These are phyloP conservation scores for Croton laevigatus DNA, from an alignment of 441 rosid species.

Conservation along the genomic window DNA sequence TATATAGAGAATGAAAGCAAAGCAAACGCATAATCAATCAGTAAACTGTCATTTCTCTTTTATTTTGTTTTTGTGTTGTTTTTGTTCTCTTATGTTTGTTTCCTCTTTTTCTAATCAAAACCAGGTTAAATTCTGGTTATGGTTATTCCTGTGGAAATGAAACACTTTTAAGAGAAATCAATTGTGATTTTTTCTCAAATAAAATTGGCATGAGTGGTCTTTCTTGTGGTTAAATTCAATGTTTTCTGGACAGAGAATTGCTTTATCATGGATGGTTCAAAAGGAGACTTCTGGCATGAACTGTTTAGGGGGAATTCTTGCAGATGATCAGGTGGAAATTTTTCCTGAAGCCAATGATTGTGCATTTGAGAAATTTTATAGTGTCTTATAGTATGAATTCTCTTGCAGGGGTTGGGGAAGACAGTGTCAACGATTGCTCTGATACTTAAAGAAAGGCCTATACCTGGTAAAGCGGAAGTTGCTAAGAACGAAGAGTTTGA, in stretches of 20 bases:
- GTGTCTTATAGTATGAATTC: conserved; percentile 10
- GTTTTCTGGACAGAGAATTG: conserved; percentile 71
- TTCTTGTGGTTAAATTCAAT: background rate
- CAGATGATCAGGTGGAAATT: conserved; percentile 99
- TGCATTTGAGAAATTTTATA: background rate
- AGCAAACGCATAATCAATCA: no score
- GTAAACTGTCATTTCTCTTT: no score
- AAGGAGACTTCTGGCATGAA: conserved; percentile 66
- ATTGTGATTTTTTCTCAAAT: no score
- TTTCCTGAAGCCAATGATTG: conserved; percentile 20
- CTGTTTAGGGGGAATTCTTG: conserved; percentile 97
- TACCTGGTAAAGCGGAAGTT: conserved; percentile 39
- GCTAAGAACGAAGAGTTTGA: conserved; percentile 48
- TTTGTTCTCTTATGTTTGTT: no score
- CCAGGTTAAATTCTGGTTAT: no score
- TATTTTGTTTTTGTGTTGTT: no score
- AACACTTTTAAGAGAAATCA: no score
- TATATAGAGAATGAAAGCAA: no score
- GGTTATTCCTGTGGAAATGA: no score
- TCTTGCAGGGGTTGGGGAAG: conserved; percentile 90
- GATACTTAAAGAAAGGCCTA: conserved; percentile 77
- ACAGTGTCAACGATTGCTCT: conserved; percentile 95
- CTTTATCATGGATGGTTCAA: conserved; percentile 94
- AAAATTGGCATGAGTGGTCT: no score
- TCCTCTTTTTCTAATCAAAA: no score